These are phyloP conservation scores for Rosa chinensis DNA, from an alignment of 306 rosid species.

Conservation along the genomic window DNA sequence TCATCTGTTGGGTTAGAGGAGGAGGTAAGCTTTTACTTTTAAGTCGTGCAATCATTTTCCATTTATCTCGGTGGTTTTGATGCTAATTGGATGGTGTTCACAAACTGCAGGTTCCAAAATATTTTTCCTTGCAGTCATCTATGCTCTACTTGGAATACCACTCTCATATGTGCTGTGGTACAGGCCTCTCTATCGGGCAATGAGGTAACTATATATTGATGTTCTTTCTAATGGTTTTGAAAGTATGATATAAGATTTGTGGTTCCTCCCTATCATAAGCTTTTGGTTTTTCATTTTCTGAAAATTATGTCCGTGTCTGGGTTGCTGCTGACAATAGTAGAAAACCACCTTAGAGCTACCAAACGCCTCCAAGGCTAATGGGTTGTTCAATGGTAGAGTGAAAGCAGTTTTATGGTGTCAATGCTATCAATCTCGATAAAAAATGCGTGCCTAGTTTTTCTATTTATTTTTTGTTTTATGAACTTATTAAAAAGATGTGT, in stretches of 20 bases:
- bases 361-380: neutral
- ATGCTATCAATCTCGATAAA: neutral
- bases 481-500: neutral
- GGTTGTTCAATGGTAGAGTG: neutral
- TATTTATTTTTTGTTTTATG: neutral
- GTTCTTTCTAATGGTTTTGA: conserved; percentile 1
- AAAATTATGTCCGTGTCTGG: neutral
- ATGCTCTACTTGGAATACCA: conserved; percentile 85
- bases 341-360: neutral
- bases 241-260: neutral
- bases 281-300: neutral
- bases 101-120: conserved; percentile 73
- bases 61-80: conserved; percentile 19
- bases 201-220: conserved; percentile 54
- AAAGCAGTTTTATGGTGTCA: neutral
- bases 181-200: conserved; percentile 95
- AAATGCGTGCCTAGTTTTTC: neutral
- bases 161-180: conserved; percentile 96
- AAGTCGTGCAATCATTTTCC: neutral
- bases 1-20: conserved; percentile 83
- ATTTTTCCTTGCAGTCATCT: conserved; percentile 93
- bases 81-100: conserved; percentile 30
- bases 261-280: neutral
- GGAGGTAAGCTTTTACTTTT: conserved; percentile 61
- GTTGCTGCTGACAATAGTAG: neutral